Evolutionary conservation across 2,329 filamentous ascomycete species (phyloP).

Genomic region (Verticillium klebahnii): DNA sequence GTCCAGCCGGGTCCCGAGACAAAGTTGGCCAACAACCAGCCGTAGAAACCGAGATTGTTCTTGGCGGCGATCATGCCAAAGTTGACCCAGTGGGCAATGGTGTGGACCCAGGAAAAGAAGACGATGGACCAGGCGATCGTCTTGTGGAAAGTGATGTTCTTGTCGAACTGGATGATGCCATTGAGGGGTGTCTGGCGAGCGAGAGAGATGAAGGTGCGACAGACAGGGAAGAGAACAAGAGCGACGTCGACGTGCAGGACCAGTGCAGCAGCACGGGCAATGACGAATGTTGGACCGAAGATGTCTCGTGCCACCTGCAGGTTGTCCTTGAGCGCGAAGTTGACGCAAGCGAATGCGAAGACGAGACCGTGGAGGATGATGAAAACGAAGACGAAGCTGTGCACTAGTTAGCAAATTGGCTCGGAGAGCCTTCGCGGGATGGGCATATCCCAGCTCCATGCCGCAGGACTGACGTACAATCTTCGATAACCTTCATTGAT

Average conservation of each 20-base stretch:
- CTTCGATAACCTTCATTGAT: slow-evolving; percentile 80
- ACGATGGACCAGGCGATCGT: slow-evolving; percentile 82
- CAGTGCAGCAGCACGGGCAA: slow-evolving; percentile 70
- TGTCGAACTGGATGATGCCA: slow-evolving; percentile 83
- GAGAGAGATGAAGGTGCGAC: slow-evolving; percentile 78
- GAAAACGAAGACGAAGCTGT: slow-evolving; percentile 72
- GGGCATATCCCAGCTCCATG: background rate
- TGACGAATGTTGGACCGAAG: slow-evolving; percentile 72
- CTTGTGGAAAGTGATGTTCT: slow-evolving; percentile 87
- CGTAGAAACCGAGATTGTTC: slow-evolving; percentile 72
- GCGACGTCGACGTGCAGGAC: slow-evolving; percentile 79
- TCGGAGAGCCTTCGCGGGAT: background rate
- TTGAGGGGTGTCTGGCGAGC: slow-evolving; percentile 76
- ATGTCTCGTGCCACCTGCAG: slow-evolving; percentile 59
- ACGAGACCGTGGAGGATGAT: slow-evolving; percentile 69
- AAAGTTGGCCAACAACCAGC: slow-evolving; percentile 73
- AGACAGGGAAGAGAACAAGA: slow-evolving; percentile 75
- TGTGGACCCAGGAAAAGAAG: slow-evolving; percentile 84
- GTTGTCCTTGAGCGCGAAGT: slow-evolving; percentile 76
- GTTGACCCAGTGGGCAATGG: slow-evolving; percentile 84
- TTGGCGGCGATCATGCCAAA: slow-evolving; percentile 71
- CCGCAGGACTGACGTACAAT: slow-evolving; percentile 51
- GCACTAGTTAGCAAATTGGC: slow-evolving; percentile 8
- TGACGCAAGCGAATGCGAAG: slow-evolving; percentile 75
- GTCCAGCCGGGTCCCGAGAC: slow-evolving; percentile 79